These are phyloP conservation scores for Hortaea sp. DNA, from an alignment of 2,329 filamentous ascomycete genomes.

Conservation along the genomic window DNA sequence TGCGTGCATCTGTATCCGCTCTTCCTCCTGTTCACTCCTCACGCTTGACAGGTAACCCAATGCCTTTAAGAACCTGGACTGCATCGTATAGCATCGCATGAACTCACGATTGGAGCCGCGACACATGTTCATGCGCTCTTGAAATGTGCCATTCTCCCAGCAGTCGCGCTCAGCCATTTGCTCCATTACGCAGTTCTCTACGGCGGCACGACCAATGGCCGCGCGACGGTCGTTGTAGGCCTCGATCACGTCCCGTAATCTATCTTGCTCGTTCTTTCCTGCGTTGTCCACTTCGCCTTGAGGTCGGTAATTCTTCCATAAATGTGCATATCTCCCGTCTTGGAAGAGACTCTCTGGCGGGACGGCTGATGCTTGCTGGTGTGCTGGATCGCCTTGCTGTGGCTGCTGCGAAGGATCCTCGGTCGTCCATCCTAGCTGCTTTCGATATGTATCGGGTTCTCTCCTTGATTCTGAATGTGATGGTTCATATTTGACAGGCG, in stretches of 20 bases:
- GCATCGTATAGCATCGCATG: constrained; percentile 80
- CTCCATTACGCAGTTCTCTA: constrained; percentile 88
- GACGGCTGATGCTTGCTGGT: constrained; percentile 18
- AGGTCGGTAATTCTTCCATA: constrained; percentile 87
- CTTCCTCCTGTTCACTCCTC: constrained; percentile 58
- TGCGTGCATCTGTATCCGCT: constrained; percentile 88
- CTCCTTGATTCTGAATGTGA: constrained; percentile 21
- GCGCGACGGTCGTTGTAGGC: constrained; percentile 74
- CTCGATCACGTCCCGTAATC: constrained; percentile 68
- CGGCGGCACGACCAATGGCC: constrained; percentile 66
- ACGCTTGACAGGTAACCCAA: constrained; percentile 71
- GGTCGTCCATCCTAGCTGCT: constrained; percentile 20
- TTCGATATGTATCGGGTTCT: constrained; percentile 21
- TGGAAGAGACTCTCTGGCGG: constrained; percentile 50
- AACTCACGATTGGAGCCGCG: constrained; percentile 65
- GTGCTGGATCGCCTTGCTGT: background rate
- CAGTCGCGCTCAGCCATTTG: constrained; percentile 76
- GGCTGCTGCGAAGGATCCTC: background rate
- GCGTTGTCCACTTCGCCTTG: constrained; percentile 58
- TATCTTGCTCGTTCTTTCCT: constrained; percentile 66
- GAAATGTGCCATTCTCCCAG: constrained; percentile 61
- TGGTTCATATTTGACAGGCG: constrained; percentile 55
- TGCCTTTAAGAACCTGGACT: constrained; percentile 83
- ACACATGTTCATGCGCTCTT: constrained; percentile 69
- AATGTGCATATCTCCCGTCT: constrained; percentile 67